Conservation (phyloP, 73 alveolate species). For the Paramecium sexaurelia region DNA sequence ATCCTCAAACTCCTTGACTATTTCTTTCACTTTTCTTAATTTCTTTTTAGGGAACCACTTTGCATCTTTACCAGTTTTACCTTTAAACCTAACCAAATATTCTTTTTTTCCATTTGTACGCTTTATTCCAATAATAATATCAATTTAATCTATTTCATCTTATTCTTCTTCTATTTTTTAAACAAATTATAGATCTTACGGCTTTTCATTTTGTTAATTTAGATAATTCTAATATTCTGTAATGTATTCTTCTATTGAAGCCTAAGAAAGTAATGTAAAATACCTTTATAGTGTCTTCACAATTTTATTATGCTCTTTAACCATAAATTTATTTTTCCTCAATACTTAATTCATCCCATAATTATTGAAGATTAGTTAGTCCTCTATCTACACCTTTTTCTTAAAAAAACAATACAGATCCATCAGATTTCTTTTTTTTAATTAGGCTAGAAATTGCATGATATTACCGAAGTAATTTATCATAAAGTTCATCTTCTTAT, state of each 20-base stretch:
- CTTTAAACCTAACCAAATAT: slow-evolving; percentile 8
- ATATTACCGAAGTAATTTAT: neutral
- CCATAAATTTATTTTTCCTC: neutral
- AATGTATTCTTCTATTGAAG: neutral
- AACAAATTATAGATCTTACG: neutral
- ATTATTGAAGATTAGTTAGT: neutral
- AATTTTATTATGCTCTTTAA: neutral
- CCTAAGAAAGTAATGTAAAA: neutral
- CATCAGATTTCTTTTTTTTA: neutral
- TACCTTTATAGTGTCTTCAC: neutral
- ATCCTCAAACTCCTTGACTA: slow-evolving; percentile 4
- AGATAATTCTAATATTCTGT: neutral
- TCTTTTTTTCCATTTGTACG: slow-evolving; percentile 15
- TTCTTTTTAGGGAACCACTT: slow-evolving; percentile 30
- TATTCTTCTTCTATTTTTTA: neutral
- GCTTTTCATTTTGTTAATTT: neutral
- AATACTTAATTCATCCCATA: neutral
- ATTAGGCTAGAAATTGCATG: neutral
- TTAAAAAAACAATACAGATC: neutral
- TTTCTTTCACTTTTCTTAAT: slow-evolving; percentile 5
- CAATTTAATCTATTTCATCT: slow-evolving; percentile 14
- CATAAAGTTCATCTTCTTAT: neutral
- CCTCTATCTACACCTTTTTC: neutral
- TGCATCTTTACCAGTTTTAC: slow-evolving; percentile 50
- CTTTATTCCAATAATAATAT: slow-evolving; percentile 18